phyloP scores from a whole-genome alignment of 495 filamentous ascomycete genomes.

The Parmelia sp. region DNA sequence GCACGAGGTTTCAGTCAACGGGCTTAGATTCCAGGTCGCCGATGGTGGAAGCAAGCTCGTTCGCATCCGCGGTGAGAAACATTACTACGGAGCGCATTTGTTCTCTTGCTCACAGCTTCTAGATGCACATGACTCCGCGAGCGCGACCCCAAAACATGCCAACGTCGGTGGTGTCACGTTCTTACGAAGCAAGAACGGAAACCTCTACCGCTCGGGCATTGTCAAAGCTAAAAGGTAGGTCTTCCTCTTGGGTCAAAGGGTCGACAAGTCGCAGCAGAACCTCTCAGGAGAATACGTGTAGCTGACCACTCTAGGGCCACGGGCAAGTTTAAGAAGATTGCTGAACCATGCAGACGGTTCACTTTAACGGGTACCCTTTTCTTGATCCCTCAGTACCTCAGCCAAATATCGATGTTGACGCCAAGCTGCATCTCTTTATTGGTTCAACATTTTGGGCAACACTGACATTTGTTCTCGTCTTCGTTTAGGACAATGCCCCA shows the following conservation, averaged over 20 bases:
- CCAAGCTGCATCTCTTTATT: slow-evolving; percentile 3
- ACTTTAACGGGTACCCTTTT: slow-evolving; percentile 78
- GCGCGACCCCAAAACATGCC: slow-evolving; percentile 71
- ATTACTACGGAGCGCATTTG: neutral
- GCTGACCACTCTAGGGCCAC: slow-evolving; percentile 20
- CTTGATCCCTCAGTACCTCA: slow-evolving; percentile 23
- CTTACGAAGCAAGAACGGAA: slow-evolving; percentile 83
- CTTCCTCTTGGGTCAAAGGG: neutral
- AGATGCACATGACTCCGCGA: slow-evolving; percentile 60
- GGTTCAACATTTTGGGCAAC: slow-evolving; percentile 1
- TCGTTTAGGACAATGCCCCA: slow-evolving; percentile 67
- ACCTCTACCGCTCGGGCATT: slow-evolving; percentile 71
- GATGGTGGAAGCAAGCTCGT: slow-evolving; percentile 81
- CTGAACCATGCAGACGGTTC: slow-evolving; percentile 82
- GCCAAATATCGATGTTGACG: slow-evolving; percentile 5
- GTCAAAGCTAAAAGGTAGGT: slow-evolving; percentile 62
- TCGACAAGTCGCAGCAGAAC: neutral
- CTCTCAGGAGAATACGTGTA: neutral
- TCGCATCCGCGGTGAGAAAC: slow-evolving; percentile 60
- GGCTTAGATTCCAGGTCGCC: slow-evolving; percentile 66
- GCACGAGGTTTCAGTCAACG: slow-evolving; percentile 69
- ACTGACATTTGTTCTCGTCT: slow-evolving; percentile 33
- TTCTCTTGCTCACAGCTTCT: slow-evolving; percentile 40
- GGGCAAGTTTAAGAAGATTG: slow-evolving; percentile 53
- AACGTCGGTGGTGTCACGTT: slow-evolving; percentile 78